Evolutionary conservation across 2,329 filamentous ascomycete genomes (phyloP), one percentile per base, ranked within the genome.

Genomic region (Exophiala dermatitidis): DNA sequence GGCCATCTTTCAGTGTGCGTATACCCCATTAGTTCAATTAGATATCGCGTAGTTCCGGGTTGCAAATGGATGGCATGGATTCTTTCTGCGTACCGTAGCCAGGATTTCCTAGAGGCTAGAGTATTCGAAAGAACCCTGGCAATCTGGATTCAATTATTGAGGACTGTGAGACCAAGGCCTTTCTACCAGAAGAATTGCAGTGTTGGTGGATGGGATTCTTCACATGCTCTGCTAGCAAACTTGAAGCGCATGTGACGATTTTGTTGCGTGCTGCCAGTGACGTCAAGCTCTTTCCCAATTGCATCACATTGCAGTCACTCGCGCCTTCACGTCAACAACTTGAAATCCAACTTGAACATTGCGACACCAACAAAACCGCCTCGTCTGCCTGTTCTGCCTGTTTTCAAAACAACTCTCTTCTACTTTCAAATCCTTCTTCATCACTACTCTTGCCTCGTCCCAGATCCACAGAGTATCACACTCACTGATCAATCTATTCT

Each of bases 311-410:
- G 3, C 19, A 26, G 5, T 41, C 4, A 4, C 6, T 47, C 31
- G 31, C 10, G 19, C 29, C 29, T 36, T 46, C 43, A 47, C 3
- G 8, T 12, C 6, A 9, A 36, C 34, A 19, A n/a, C 42, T 45
- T 45, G 26, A 36, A 36, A 6, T 37, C 1, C 7, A 74, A 76
- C 19, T 38, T 5, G 28, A 41, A 38, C 36, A 38, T 12, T 8
- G 7, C 19, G 19, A 5, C 19, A 38, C 6, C 19, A 38, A 12
- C 5, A 9, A 9, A 38, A n/a, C 36, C 38, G 26, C 7, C 38
- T 41, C 38, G 26, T 26, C 38, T 41, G 38, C 38, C 38, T 41
- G 12, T 28, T 41, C 28, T 38, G 5, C 36, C 36, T n/a, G 9
- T 38, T 12, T 38, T 38, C 3, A 38, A 8, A 8, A n/a, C 36